Conservation (phyloP, 2,329 filamentous ascomycete species). For the Cryphonectria parasitica region DNA sequence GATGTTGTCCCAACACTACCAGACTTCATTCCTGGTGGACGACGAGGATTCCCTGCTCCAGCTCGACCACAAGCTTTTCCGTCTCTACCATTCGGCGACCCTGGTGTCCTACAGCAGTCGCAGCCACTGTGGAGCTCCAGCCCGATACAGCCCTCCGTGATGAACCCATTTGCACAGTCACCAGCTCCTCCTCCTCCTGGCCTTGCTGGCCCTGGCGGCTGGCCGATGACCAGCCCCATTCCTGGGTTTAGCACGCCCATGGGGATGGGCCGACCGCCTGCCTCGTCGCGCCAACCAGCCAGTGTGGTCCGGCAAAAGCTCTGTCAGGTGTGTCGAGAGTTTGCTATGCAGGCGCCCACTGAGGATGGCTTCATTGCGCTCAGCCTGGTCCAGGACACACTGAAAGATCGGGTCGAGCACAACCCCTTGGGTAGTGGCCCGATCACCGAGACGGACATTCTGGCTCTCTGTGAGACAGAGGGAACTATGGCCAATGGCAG, state of each 20-base stretch:
- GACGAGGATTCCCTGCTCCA: constrained; percentile 55
- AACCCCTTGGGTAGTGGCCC: constrained; percentile 44
- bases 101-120: constrained; percentile 19
- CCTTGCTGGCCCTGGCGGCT: constrained; percentile 45
- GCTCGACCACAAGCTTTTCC: constrained; percentile 51
- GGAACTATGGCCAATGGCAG: constrained; percentile 86
- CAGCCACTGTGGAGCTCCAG: constrained; percentile 30
- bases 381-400: constrained; percentile 43
- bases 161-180: constrained; percentile 30
- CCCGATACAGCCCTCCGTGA: constrained; percentile 33
- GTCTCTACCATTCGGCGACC: constrained; percentile 37
- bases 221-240: constrained; percentile 35
- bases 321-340: constrained; percentile 75
- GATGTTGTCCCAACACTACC: constrained; percentile 44
- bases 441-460: constrained; percentile 68
- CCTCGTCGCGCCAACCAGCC: constrained; percentile 57
- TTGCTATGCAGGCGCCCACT: constrained; percentile 46
- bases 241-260: constrained; percentile 39
- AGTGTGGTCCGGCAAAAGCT: constrained; percentile 75
- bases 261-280: constrained; percentile 41
- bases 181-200: constrained; percentile 53
- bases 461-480: constrained; percentile 88
- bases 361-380: constrained; percentile 72
- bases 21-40: constrained; percentile 35
- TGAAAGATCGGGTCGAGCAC: constrained; percentile 68